A percentile compares a stretch with the other conserved stretches of the same genome.
Conservation (phyloP, 2,329 filamentous ascomycete genomes). For the Plectosphaerella cucumerina region DNA sequence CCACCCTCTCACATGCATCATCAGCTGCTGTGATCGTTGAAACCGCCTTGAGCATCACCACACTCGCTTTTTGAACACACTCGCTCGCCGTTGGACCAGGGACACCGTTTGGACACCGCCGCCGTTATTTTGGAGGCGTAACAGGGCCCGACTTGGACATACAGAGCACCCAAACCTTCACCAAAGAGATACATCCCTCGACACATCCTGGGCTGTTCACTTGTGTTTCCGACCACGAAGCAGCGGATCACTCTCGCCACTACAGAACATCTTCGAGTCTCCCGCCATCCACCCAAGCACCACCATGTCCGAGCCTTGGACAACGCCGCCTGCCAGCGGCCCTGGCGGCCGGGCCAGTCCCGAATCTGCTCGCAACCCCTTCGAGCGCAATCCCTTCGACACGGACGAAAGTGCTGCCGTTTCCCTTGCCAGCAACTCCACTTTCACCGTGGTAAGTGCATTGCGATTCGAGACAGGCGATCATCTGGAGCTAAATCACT, state of each 20-base stretch:
- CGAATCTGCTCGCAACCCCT: conserved; percentile 7
- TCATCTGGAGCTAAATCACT: neutral
- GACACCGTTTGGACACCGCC: neutral
- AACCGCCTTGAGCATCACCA: neutral
- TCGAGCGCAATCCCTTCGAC: conserved; percentile 13
- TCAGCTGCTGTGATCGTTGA: neutral
- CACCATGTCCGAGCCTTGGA: conserved; percentile 10
- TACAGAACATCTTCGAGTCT: too few relatives aligned
- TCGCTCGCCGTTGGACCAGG: neutral
- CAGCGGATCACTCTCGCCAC: too few relatives aligned
- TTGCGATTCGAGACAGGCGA: neutral
- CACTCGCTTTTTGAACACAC: conserved; percentile 2
- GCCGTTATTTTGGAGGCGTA: too few relatives aligned
- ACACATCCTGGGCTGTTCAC: too few relatives aligned
- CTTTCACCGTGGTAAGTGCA: conserved; percentile 12
- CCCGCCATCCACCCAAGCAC: neutral
- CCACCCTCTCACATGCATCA: neutral
- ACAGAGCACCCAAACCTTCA: too few relatives aligned
- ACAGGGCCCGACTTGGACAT: too few relatives aligned
- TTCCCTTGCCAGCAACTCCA: conserved; percentile 12
- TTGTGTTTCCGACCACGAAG: too few relatives aligned
- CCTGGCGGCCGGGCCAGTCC: conserved; percentile 7
- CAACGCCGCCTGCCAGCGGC: conserved; percentile 1
- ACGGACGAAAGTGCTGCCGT: conserved; percentile 11
- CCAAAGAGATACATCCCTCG: too few relatives aligned